Base-by-base conservation (phyloP, 805 yeast species). In the Teunomyces funiuensis region DNA sequence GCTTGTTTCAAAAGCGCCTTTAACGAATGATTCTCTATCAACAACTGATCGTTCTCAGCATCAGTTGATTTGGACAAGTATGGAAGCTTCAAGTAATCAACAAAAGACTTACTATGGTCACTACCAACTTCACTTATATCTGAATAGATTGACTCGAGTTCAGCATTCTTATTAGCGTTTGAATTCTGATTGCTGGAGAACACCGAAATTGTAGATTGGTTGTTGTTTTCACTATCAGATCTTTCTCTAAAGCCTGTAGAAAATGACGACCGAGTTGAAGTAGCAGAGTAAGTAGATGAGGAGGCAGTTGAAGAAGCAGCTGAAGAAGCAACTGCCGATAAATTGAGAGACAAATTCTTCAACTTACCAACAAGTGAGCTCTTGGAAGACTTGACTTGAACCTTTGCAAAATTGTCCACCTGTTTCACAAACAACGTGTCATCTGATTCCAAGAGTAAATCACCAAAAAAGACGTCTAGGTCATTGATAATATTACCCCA, bases 401-500 rank as follows among this genome's bases (percentile, higher is more conserved):
- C 17, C 15, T 28, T 28, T 8, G 9, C 15, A 7, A 14, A 28
- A 14, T 19, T 30, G 14, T 15, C 4, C 15, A 10, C 22, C 5
- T 34, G 36, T 13, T 33, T 36, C 11, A 44, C 22, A 41, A 66
- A 67, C 28, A 66, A 48, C 9, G 51, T 28, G 25, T 61, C 68
- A 39, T 69, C 69, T 63, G 70, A 67, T 5, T 60, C 54, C 23
- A 67, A 47, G 33, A 68, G 54, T 31, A 65, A 47, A 26, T 65
- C 63, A 2, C 73, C 73, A 41, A 69, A 70, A 44, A 69, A 70
- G 19, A 53, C 44, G 23, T 69, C 67, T 33, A 68, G 52, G 45
- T 61, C 64, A 37, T 65, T 66, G 39, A 63, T 51, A 18, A 59
- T 61, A 27, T 58, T 64, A 3, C 75, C 74, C 75, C 75, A 70